A percentile compares a stretch with the other conserved stretches of the same genome.
phyloP scores from a whole-genome alignment of 371 early-diverging fungal species.

The Phascolomyces articulosus region DNA sequence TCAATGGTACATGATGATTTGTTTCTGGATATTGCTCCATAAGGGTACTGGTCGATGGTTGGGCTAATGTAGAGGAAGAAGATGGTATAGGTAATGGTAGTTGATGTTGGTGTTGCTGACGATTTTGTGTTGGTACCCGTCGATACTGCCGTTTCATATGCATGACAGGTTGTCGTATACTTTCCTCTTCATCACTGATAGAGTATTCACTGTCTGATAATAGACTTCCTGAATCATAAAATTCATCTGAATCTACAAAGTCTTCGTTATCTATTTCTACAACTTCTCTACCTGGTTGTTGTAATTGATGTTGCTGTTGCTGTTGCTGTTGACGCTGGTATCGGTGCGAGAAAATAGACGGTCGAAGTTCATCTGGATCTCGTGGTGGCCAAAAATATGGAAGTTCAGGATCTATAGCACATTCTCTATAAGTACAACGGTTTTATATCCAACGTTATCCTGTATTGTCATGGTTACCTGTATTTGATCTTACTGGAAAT shows the following conservation, averaged over 20 bases:
- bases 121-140: not conserved
- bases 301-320: not conserved
- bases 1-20: not conserved
- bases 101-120: not conserved
- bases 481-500: slow-evolving; percentile 56
- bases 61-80: too few relatives aligned
- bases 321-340: slow-evolving; percentile 31
- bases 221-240: slow-evolving; percentile 47
- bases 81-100: not conserved
- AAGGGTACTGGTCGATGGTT: too few relatives aligned
- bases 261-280: not conserved
- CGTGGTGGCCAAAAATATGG: slow-evolving; percentile 29
- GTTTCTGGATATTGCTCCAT: not conserved
- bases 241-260: slow-evolving; percentile 17
- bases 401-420: slow-evolving; percentile 15
- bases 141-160: slow-evolving; percentile 5
- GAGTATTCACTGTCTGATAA: slow-evolving; percentile 31
- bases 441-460: too few relatives aligned
- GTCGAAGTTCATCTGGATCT: slow-evolving; percentile 28
- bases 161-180: slow-evolving; percentile 20
- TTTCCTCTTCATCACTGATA: slow-evolving; percentile 33
- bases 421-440: too few relatives aligned
- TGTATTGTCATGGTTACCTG: not conserved
- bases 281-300: too few relatives aligned
- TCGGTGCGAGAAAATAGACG: slow-evolving; percentile 30